Conservation (phyloP, 495 filamentous ascomycete species). For the Aspergillus sclerotioniger region DNA sequence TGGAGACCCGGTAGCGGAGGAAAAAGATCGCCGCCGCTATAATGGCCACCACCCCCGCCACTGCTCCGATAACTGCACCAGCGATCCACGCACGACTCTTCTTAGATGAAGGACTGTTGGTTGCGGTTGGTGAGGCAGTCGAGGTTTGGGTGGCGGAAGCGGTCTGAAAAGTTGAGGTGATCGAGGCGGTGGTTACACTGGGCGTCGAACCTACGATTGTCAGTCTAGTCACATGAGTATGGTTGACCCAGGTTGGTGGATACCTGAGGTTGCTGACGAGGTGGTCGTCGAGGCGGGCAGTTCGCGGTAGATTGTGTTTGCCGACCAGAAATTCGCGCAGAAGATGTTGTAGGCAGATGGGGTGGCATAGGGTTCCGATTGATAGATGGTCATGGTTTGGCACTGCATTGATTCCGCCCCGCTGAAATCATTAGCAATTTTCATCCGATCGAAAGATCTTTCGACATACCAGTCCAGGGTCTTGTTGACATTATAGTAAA, state of each 20-base stretch:
- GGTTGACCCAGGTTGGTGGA: too few species aligned
- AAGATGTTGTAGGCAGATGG: constrained; percentile 13
- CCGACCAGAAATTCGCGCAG: constrained; percentile 10
- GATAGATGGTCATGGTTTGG: constrained; percentile 16
- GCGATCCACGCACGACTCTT: constrained; percentile 12
- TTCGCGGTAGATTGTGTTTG: constrained; percentile 9
- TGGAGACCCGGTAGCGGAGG: not conserved
- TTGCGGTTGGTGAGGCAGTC: not conserved
- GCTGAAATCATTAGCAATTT: not conserved
- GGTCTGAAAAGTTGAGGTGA: not conserved
- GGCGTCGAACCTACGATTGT: not conserved
- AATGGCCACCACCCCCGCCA: constrained; percentile 2
- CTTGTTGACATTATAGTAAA: constrained; percentile 9
- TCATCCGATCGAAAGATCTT: not conserved
- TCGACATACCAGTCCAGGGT: constrained; percentile 4
- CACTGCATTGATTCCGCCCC: not conserved
- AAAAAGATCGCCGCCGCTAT: not conserved
- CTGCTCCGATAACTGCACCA: constrained; percentile 6
- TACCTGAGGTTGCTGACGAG: constrained; percentile 1
- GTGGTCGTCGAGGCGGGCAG: constrained; percentile 10
- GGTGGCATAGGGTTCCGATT: constrained; percentile 5
- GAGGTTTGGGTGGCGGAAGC: not conserved
- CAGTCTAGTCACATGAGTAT: not conserved
- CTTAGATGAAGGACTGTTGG: not conserved
- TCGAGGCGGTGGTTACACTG: not conserved